Percentiles rank a stretch among this genome's conserved stretches.
Evolutionary conservation across 164 flowering plant species (phyloP).

Genomic region (Litsea cubeba): DNA sequence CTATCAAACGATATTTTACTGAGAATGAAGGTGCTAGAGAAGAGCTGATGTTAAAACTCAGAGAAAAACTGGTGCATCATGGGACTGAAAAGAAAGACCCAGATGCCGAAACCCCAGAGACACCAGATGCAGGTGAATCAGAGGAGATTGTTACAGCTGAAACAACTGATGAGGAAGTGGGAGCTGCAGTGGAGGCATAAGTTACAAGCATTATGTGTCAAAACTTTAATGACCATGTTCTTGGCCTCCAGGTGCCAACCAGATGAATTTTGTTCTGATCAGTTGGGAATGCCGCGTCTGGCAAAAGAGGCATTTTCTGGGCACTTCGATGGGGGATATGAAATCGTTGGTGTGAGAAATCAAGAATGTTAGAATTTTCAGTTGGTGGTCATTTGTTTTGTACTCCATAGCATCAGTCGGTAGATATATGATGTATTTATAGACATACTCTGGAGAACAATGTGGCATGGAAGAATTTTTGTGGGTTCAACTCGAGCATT

Average conservation of each 20-base stretch:
- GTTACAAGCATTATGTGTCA: not conserved
- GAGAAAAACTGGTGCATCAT: slow-evolving; percentile 48
- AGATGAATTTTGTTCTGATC: not conserved
- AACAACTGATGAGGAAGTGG: slow-evolving; percentile 46
- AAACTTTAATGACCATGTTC: not conserved
- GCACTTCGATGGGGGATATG: not conserved
- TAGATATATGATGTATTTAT: not conserved
- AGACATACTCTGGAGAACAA: not conserved
- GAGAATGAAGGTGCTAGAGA: slow-evolving; percentile 39
- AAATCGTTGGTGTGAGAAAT: not conserved
- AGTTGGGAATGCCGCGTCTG: not conserved
- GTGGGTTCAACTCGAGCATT: not conserved
- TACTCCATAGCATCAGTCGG: not conserved
- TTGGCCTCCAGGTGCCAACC: not conserved
- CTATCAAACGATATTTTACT: slow-evolving; percentile 42
- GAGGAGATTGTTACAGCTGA: slow-evolving; percentile 36
- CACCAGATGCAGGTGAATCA: slow-evolving; percentile 14
- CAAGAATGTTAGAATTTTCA: not conserved
- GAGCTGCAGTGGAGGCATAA: slow-evolving; percentile 47
- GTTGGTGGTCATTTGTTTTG: not conserved
- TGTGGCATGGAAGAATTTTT: not conserved
- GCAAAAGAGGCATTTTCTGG: not conserved
- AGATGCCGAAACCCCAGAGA: slow-evolving; percentile 13
- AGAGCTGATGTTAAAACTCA: slow-evolving; percentile 51
- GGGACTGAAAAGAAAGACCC: slow-evolving; percentile 20